Evolutionary conservation across 108 stramenopile genomes (phyloP), one percentile per base, ranked within the genome.

Genomic region (Nitzschia putrida): DNA sequence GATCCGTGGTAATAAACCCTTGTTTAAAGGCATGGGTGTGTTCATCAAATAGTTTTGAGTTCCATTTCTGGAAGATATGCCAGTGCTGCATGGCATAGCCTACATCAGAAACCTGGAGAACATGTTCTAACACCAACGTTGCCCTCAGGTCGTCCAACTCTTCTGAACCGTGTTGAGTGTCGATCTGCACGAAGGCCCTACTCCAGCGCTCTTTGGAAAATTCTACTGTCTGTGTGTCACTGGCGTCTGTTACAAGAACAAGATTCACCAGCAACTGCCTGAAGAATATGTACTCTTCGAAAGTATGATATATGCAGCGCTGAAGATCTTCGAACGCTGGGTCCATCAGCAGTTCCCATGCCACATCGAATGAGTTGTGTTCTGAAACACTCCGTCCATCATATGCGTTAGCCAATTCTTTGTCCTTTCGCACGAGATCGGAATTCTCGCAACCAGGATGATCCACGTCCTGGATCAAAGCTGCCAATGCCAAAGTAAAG

Each of bases 381-480:
- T 61, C 60, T 3, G 29, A 13, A 13, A 61, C 60, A 29, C 45
- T 57, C 21, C 24, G 29, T 16, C 29, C 29, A 1, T 68, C 57
- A 43, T 81, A 79, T n/a, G 52, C 54, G 10, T 68, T 53, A 12
- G 86, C 86, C n/a, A 84, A 45, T 51, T 44, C 56, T 41, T n/a
- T 49, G 25, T 41, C 26, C 23, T 74, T 72, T 24, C 59, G 52
- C 37, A 80, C 73, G 2, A 80, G 64, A 26, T 80, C 72, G 14
- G 41, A 16, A 59, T 80, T 80, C 14, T 61, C 34, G 10, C 73
- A 61, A 57, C 80, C 80, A 16, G 38, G 42, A 58, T 81, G 80
- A 43, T 81, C 47, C 38, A 73, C 66, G 58, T 88, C 87, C 47
- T 85, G 87, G 57, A 81, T 68, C 11, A 81, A 57, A 20, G 80